phyloP scores from a whole-genome alignment of 2,329 filamentous ascomycete species.

The Hansfordia pulvinata region DNA sequence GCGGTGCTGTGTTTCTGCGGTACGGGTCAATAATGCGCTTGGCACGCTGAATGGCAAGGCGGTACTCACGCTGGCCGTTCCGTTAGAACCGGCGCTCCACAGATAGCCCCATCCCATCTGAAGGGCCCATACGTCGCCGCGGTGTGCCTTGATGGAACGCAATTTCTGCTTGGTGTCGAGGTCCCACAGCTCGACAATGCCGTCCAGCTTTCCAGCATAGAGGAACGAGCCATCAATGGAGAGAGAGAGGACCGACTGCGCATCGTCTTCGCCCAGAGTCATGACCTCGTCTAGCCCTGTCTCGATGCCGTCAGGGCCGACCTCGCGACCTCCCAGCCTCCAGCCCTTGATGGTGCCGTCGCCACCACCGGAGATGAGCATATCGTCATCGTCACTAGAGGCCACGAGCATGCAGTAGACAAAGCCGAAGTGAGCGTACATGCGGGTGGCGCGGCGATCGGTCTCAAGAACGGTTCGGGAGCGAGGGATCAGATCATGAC shows the following conservation, averaged over 20 bases:
- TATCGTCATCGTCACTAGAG: slow-evolving; percentile 60
- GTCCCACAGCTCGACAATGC: slow-evolving; percentile 92
- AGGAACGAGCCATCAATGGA: slow-evolving; percentile 83
- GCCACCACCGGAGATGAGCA: slow-evolving; percentile 80
- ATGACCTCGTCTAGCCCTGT: slow-evolving; percentile 59
- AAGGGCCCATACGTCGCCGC: slow-evolving; percentile 73
- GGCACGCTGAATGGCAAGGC: slow-evolving; percentile 1
- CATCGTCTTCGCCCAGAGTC: slow-evolving; percentile 45
- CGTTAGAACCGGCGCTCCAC: slow-evolving; percentile 80
- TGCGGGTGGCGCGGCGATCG: slow-evolving; percentile 62
- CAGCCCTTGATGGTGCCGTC: slow-evolving; percentile 95
- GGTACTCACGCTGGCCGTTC: slow-evolving; percentile 60
- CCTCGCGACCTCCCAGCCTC: slow-evolving; percentile 42
- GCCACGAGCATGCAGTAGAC: slow-evolving; percentile 92
- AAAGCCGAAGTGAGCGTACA: slow-evolving; percentile 92
- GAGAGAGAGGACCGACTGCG: slow-evolving; percentile 58
- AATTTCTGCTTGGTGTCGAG: slow-evolving; percentile 86
- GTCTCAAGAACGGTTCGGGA: slow-evolving; percentile 59
- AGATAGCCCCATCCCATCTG: slow-evolving; percentile 75
- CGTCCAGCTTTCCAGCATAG: slow-evolving; percentile 78
- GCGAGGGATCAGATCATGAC: slow-evolving; percentile 38
- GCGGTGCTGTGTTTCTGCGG: slow-evolving; percentile 52
- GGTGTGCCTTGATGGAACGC: slow-evolving; percentile 69
- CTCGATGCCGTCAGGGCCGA: slow-evolving; percentile 35
- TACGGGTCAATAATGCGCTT: not conserved